A percentile compares a stretch with the other conserved stretches of the same genome.
These are phyloP conservation scores for Lactarius sanguifluus DNA, from an alignment of 768 basidiomycete species.

Conservation along the genomic window DNA sequence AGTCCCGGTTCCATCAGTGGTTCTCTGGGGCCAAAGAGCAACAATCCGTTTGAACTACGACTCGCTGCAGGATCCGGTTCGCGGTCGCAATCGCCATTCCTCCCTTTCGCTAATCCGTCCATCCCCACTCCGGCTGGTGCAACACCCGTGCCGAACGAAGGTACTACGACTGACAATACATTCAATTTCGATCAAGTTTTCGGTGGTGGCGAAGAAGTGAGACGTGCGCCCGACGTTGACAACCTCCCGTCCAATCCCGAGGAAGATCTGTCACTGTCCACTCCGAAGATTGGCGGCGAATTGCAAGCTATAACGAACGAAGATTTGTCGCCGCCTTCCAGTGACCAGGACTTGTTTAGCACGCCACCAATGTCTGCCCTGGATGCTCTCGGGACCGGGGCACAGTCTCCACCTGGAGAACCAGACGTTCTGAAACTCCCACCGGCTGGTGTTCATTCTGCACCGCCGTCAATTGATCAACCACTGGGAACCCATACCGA, in stretches of 20 bases:
- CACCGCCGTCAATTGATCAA: slow-evolving; percentile 14
- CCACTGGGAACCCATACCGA: slow-evolving; percentile 42
- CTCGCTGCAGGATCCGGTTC: slow-evolving; percentile 45
- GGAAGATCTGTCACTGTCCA: slow-evolving; percentile 1
- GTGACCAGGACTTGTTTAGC: slow-evolving; percentile 55
- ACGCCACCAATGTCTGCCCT: slow-evolving; percentile 56
- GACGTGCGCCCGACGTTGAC: slow-evolving; percentile 16
- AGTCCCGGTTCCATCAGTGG: slow-evolving; percentile 44
- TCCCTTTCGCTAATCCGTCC: slow-evolving; percentile 46
- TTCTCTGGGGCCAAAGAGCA: slow-evolving; percentile 60
- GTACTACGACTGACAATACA: slow-evolving; percentile 43
- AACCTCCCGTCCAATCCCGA: background rate
- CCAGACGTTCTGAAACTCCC: slow-evolving; percentile 19
- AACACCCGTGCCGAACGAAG: slow-evolving; percentile 18
- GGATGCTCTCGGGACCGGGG: slow-evolving; percentile 5
- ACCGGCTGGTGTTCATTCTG: slow-evolving; percentile 8
- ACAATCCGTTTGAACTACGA: slow-evolving; percentile 86
- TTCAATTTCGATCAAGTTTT: slow-evolving; percentile 48
- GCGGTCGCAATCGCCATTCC: slow-evolving; percentile 62
- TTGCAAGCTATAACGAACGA: slow-evolving; percentile 7
- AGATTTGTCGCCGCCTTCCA: slow-evolving; percentile 37
- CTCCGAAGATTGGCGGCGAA: slow-evolving; percentile 8
- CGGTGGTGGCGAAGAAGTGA: slow-evolving; percentile 23
- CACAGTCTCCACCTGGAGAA: slow-evolving; percentile 17
- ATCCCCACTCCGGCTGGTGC: slow-evolving; percentile 31